Evolutionary conservation across 1,284 basidiomycete genomes (phyloP).

Genomic region (Sporisorium sorghi): DNA sequence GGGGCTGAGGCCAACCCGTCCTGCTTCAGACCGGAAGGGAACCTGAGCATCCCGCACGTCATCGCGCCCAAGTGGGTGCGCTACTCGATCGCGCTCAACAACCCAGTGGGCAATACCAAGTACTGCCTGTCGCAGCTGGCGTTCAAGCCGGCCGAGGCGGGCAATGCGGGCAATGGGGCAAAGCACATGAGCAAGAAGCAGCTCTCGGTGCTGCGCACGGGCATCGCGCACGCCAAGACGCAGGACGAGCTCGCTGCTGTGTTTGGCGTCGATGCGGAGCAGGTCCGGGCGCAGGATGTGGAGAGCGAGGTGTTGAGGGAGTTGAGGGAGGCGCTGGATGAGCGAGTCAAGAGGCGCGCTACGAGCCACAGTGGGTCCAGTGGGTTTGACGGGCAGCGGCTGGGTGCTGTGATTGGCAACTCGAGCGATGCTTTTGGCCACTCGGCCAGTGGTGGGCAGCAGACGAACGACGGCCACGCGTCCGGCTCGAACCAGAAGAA

Average conservation of each 20-base stretch:
- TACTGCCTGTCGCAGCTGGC: conserved; percentile 78
- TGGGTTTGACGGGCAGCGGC: conserved; percentile 32
- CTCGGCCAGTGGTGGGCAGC: conserved; percentile 12
- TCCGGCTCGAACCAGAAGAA: conserved; percentile 24
- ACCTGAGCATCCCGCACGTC: conserved; percentile 51
- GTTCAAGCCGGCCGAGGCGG: conserved; percentile 54
- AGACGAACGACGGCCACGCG: conserved; percentile 33
- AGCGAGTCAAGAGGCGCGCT: conserved; percentile 12
- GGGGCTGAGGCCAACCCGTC: conserved; percentile 92
- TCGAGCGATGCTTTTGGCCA: conserved; percentile 6
- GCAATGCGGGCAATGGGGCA: conserved; percentile 18
- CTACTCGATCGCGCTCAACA: conserved; percentile 71
- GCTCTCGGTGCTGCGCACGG: conserved; percentile 31
- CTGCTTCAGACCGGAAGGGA: conserved; percentile 76
- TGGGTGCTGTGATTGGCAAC: conserved; percentile 36
- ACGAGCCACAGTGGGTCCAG: conserved; percentile 16
- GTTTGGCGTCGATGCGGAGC: conserved; percentile 43
- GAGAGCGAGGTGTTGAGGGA: conserved; percentile 34
- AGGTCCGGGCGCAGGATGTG: conserved; percentile 19
- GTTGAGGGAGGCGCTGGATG: conserved; percentile 24
- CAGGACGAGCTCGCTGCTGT: conserved; percentile 48
- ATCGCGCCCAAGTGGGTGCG: conserved; percentile 63
- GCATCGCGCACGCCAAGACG: conserved; percentile 51
- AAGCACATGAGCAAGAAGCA: conserved; percentile 40
- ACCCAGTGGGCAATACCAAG: conserved; percentile 88